phyloP scores from a whole-genome alignment of 179 eudicot genomes.

The Corrigiola litoralis region DNA sequence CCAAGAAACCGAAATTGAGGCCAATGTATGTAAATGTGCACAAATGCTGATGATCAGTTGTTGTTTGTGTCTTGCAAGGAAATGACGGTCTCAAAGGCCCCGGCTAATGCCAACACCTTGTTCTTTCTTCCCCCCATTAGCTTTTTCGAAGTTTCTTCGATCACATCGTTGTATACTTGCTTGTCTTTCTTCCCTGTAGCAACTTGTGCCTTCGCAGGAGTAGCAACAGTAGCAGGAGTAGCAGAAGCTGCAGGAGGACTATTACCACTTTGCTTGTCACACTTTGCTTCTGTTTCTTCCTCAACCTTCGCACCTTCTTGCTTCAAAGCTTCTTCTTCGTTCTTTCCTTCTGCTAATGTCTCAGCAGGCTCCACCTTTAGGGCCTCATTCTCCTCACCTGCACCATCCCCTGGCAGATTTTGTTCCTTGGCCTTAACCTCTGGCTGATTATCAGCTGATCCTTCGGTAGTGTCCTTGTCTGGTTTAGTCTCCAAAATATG shows the following conservation, averaged over 20 bases:
- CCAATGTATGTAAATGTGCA: not conserved
- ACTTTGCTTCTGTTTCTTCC: not conserved
- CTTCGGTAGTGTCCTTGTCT: constrained; percentile 7
- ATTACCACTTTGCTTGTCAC: not conserved
- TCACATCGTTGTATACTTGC: constrained; percentile 53
- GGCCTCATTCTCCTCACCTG: constrained; percentile 7
- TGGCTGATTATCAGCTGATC: not conserved
- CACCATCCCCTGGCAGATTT: constrained; percentile 6
- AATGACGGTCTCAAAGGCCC: constrained; percentile 73
- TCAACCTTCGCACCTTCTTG: not conserved
- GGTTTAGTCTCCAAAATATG: not conserved
- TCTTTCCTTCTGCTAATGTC: constrained; percentile 1
- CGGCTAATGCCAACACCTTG: constrained; percentile 68
- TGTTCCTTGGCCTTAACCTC: constrained; percentile 2
- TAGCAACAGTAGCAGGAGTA: not conserved
- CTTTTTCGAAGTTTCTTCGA: constrained; percentile 53
- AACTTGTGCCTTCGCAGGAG: constrained; percentile 5
- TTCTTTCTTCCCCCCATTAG: constrained; percentile 48
- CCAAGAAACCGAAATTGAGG: not conserved
- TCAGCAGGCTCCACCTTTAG: constrained; percentile 13
- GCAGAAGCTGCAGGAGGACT: not conserved
- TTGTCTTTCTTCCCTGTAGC: constrained; percentile 32
- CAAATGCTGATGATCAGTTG: constrained; percentile 12
- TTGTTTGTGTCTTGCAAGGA: constrained; percentile 46
- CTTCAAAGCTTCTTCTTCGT: constrained; percentile 13